These are phyloP conservation scores for Monosporascus sp. DNA, from an alignment of 2,329 filamentous ascomycete genomes.

Conservation along the genomic window DNA sequence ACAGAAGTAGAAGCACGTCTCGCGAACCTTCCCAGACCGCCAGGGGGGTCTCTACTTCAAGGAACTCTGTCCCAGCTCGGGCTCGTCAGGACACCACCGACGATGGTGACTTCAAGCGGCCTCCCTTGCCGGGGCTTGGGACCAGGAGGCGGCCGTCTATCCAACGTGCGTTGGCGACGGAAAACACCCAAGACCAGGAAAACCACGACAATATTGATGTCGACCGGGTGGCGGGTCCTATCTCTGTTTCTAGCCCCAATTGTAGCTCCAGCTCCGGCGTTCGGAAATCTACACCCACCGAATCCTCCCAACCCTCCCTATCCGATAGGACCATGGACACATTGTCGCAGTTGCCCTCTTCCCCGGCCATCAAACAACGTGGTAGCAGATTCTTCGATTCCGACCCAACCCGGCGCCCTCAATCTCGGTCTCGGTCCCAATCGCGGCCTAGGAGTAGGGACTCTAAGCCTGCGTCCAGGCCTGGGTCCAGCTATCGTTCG, in stretches of 20 bases:
- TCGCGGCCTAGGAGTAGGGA: conserved; percentile 40
- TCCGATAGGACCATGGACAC: conserved; percentile 85
- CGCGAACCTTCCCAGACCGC: background rate
- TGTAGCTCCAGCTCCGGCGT: background rate
- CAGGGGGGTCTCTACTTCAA: background rate
- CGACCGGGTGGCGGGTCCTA: no score
- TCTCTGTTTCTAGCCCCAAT: background rate
- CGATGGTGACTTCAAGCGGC: background rate
- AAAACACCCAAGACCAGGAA: no score
- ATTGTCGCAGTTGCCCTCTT: conserved; percentile 69
- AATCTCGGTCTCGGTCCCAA: conserved; percentile 6
- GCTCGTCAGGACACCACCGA: background rate
- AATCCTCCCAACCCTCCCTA: conserved; percentile 47
- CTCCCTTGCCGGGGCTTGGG: background rate
- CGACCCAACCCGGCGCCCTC: conserved; percentile 53
- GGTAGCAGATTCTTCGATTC: conserved; percentile 68
- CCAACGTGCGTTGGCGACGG: background rate
- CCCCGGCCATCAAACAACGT: conserved; percentile 62
- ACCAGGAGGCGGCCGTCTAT: background rate
- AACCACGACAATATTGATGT: background rate
- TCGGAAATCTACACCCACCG: conserved; percentile 4
- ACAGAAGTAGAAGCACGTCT: background rate
- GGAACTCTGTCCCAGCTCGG: background rate
- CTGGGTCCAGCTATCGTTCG: conserved; percentile 56
- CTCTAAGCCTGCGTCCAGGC: conserved; percentile 50